phyloP scores from a whole-genome alignment of 768 basidiomycete genomes.

The Crassisporium funariophilum region DNA sequence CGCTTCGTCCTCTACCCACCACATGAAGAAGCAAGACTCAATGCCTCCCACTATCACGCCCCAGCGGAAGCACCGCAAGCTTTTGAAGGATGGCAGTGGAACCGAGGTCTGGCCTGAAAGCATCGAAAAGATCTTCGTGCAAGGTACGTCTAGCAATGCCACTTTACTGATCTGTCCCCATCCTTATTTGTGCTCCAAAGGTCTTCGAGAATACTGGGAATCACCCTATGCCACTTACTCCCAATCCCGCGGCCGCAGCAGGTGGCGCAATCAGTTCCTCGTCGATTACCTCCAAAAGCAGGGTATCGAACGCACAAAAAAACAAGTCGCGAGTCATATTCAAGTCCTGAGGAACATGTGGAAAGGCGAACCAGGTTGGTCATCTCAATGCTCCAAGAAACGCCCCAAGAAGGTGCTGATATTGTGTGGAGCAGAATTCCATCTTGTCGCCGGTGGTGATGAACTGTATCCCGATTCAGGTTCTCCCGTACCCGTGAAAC shows the following conservation, averaged over 20 bases:
- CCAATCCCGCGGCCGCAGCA: slow-evolving; percentile 70
- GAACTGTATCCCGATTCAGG: slow-evolving; percentile 59
- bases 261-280: slow-evolving; percentile 85
- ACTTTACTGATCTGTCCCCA: slow-evolving; percentile 1
- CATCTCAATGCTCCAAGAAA: slow-evolving; percentile 5
- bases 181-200: slow-evolving; percentile 34
- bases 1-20: slow-evolving; percentile 28
- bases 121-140: slow-evolving; percentile 76
- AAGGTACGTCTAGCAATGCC: slow-evolving; percentile 60
- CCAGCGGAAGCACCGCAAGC: slow-evolving; percentile 81
- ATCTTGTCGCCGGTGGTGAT: slow-evolving; percentile 80
- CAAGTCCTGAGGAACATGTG: slow-evolving; percentile 87
- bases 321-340: slow-evolving; percentile 89
- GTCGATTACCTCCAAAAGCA: slow-evolving; percentile 76
- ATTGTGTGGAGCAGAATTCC: slow-evolving; percentile 52
- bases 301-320: slow-evolving; percentile 76
- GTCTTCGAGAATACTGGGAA: slow-evolving; percentile 77
- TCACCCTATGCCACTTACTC: slow-evolving; percentile 79
- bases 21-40: slow-evolving; percentile 35
- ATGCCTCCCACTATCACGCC: slow-evolving; percentile 59
- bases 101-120: slow-evolving; percentile 83
- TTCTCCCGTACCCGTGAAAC: slow-evolving; percentile 54
- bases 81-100: slow-evolving; percentile 77
- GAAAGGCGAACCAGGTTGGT: slow-evolving; percentile 76
- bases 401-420: slow-evolving; percentile 13